These are phyloP conservation scores for Cytospora schulzeri DNA, from an alignment of 2,329 filamentous ascomycete genomes.

Conservation along the genomic window DNA sequence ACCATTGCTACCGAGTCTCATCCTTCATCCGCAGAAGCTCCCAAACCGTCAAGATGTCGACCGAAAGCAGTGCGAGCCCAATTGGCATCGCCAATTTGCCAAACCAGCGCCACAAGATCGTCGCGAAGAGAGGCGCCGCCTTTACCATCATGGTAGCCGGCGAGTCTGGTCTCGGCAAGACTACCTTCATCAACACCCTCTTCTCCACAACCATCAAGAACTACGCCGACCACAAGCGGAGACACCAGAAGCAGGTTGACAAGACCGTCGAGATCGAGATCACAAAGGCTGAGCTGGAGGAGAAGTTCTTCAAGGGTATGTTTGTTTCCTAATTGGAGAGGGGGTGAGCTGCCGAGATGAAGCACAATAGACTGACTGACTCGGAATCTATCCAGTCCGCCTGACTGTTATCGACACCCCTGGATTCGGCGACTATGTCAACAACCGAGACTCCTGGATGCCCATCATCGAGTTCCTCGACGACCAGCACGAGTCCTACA, in stretches of 20 bases:
- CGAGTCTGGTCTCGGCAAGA: slow-evolving; percentile 98
- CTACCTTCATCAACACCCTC: slow-evolving; percentile 99
- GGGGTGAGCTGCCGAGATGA: slow-evolving; percentile 1
- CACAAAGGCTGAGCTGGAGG: slow-evolving; percentile 98
- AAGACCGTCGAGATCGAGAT: slow-evolving; percentile 99
- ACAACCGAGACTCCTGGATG: slow-evolving; percentile 99
- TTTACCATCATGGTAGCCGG: slow-evolving; percentile 99
- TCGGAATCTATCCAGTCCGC: slow-evolving; percentile 70
- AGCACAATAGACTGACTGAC: slow-evolving; percentile 27
- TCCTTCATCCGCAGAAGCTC: background rate
- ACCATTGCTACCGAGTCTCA: slow-evolving; percentile 7
- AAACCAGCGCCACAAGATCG: slow-evolving; percentile 76
- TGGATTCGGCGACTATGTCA: slow-evolving; percentile 99
- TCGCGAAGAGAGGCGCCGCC: slow-evolving; percentile 84
- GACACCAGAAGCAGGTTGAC: slow-evolving; percentile 98
- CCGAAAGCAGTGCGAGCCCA: slow-evolving; percentile 56
- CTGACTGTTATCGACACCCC: slow-evolving; percentile 98
- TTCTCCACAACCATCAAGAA: slow-evolving; percentile 99
- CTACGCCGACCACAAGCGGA: slow-evolving; percentile 99
- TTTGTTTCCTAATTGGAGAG: slow-evolving; percentile 10
- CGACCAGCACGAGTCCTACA: slow-evolving; percentile 99
- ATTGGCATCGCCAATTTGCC: slow-evolving; percentile 63
- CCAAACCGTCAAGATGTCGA: slow-evolving; percentile 24
- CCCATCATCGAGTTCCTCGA: slow-evolving; percentile 99
- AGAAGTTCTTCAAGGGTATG: slow-evolving; percentile 99